Base-by-base conservation (phyloP, 2,329 filamentous ascomycete genomes). In the Ilyonectria mors-panacis region DNA sequence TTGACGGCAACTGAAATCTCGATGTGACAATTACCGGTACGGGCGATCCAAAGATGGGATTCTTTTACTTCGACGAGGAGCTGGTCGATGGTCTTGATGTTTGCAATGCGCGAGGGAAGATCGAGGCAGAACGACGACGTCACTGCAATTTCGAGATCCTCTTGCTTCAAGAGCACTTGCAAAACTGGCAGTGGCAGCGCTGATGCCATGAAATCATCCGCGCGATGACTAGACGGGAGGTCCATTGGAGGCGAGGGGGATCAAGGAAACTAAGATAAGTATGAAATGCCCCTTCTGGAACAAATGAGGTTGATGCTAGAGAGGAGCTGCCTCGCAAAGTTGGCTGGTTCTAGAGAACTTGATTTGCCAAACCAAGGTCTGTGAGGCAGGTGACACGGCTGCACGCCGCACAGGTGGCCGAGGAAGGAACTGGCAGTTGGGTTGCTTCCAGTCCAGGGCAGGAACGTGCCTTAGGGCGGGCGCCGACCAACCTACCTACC, bases 21-120 rank as follows among this genome's bases (percentile, higher is more conserved):
- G 17, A 82, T 69, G 45, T 70, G 71, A 57, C 79, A 81, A 12
- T 68, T 59, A 1, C 78, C 74, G 7, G 65, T 69, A n/a, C 78
- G 76, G 12, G 73, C 69, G 35, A 81, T 76, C 81, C 81, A 82
- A 26, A 82, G 58, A 39, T 78, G 73, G 2, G 66, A 53, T 10
- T 75, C 64, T 19, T 51, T 65, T 17, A 76, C 67, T 1, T 73
- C 47, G 0, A 69, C 58, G 1, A 72, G 53, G 17, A 82, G 72
- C 5, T 80, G 70, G 15, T 69, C 67, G 6, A 69, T 62, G 2
- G 71, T 75, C 15, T 64, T 28, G 13, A 76, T 57, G 4, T 21
- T 5, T 12, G 51, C 47, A 21, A 60, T n/a, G 8, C 53, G 56
- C 12, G 56, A 21, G 5, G 75, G 77, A 2, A 79, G 30, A 33